These are phyloP conservation scores for Obelidium mucronatum DNA, from an alignment of 192 early-diverging fungal genomes.

Conservation along the genomic window DNA sequence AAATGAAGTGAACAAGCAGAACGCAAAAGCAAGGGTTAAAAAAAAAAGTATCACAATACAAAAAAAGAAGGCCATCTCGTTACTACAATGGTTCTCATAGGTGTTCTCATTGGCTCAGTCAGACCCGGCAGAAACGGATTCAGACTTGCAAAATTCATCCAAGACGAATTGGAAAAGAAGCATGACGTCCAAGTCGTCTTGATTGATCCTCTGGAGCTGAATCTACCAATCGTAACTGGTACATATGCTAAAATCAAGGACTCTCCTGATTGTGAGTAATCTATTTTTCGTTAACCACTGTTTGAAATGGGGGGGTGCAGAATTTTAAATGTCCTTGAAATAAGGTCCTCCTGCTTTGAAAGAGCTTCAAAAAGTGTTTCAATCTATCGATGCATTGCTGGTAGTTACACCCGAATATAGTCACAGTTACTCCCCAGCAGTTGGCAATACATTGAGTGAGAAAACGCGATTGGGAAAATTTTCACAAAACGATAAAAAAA, in stretches of 20 bases:
- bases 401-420: conserved; percentile 47
- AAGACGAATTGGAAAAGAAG: neutral
- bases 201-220: neutral
- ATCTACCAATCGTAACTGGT: conserved; percentile 1
- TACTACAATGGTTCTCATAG: conserved; percentile 14
- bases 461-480: neutral
- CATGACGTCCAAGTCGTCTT: neutral
- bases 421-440: conserved; percentile 42
- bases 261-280: neutral
- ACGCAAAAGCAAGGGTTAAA: too few species aligned
- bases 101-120: conserved; percentile 35
- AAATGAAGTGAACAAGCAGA: too few species aligned
- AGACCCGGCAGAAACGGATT: conserved; percentile 25
- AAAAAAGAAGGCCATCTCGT: neutral
- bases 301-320: neutral
- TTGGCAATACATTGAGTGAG: conserved; percentile 39
- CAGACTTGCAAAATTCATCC: conserved; percentile 32
- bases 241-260: conserved; percentile 17
- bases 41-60: too few species aligned
- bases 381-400: conserved; percentile 39
- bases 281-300: neutral
- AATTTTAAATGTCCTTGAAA: too few species aligned
- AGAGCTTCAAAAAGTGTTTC: conserved; percentile 1
- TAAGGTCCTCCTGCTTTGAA: conserved; percentile 26
- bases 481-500: neutral